A percentile compares a stretch with the other conserved stretches of the same genome.
phyloP scores from a whole-genome alignment of 2,329 filamentous ascomycete species.

The Fusarium austroafricanum region DNA sequence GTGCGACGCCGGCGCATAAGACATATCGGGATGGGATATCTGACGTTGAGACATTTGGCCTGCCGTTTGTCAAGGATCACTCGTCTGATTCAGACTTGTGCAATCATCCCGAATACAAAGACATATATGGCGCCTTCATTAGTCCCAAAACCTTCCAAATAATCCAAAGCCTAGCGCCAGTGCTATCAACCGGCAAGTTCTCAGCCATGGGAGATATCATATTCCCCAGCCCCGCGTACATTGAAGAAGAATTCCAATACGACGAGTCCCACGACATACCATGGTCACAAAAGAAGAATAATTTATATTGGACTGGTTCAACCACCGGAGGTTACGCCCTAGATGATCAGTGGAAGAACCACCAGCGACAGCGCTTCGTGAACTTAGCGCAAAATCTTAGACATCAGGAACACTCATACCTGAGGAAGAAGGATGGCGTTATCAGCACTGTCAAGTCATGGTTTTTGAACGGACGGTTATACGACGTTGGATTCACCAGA shows the following conservation, averaged over 20 bases:
- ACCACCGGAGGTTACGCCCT: slow-evolving; percentile 61
- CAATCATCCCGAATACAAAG: slow-evolving; percentile 56
- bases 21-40: fast-evolving
- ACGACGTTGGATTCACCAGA: slow-evolving; percentile 58
- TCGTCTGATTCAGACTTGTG: slow-evolving; percentile 54
- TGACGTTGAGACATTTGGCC: slow-evolving; percentile 37
- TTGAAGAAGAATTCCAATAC: slow-evolving; percentile 57
- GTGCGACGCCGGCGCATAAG: slow-evolving; percentile 1
- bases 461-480: slow-evolving; percentile 54
- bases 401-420: slow-evolving; percentile 47
- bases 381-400: slow-evolving; percentile 51
- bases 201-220: slow-evolving; percentile 65
- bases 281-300: slow-evolving; percentile 63
- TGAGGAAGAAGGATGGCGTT: slow-evolving; percentile 40
- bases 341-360: slow-evolving; percentile 53
- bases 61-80: slow-evolving; percentile 54
- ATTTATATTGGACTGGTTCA: slow-evolving; percentile 68
- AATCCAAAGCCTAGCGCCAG: slow-evolving; percentile 56
- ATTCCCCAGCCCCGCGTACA: slow-evolving; percentile 63
- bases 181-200: slow-evolving; percentile 58
- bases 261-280: slow-evolving; percentile 53
- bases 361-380: slow-evolving; percentile 63
- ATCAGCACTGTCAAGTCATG: slow-evolving; percentile 38
- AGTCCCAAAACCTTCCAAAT: slow-evolving; percentile 57
- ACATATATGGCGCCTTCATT: slow-evolving; percentile 59